These are phyloP conservation scores for Phaeomoniella chlamydospora DNA, from an alignment of 2,329 filamentous ascomycete genomes.

Conservation along the genomic window DNA sequence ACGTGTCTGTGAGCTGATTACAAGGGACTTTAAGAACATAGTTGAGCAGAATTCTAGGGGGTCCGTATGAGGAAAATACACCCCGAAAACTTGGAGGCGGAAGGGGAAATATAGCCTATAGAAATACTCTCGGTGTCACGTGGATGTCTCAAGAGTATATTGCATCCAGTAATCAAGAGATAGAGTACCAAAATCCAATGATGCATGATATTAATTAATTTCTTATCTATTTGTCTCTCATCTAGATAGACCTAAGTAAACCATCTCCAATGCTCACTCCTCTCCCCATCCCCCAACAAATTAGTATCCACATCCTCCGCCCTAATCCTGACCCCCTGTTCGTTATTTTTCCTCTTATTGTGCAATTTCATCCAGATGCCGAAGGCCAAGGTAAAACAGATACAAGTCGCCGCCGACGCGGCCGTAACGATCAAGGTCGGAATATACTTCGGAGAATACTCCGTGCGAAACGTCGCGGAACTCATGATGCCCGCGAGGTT, in stretches of 20 bases:
- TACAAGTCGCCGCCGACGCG: conserved; percentile 26
- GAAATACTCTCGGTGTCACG: no score
- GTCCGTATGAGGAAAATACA: no score
- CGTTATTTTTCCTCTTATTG: conserved; percentile 23
- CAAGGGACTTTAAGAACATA: neutral
- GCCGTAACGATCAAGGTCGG: conserved; percentile 31
- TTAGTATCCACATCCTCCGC: conserved; percentile 25
- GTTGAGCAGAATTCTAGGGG: no score
- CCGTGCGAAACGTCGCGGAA: neutral
- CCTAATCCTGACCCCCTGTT: conserved; percentile 19
- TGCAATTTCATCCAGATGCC: conserved; percentile 32
- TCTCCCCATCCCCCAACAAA: conserved; percentile 22
- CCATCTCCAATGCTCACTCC: conserved; percentile 18
- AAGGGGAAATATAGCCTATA: no score
- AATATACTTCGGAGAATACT: conserved; percentile 19
- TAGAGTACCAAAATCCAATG: no score
- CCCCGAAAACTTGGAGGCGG: no score
- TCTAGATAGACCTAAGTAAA: conserved; percentile 3
- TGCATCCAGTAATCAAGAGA: no score
- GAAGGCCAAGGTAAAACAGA: conserved; percentile 21
- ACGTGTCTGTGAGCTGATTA: neutral
- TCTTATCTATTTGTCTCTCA: no score
- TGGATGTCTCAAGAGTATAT: no score
- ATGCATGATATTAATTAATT: no score
- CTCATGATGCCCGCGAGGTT: conserved; percentile 32